Base-by-base conservation (phyloP, 192 early-diverging fungal species). In the Coemansia sp. region DNA sequence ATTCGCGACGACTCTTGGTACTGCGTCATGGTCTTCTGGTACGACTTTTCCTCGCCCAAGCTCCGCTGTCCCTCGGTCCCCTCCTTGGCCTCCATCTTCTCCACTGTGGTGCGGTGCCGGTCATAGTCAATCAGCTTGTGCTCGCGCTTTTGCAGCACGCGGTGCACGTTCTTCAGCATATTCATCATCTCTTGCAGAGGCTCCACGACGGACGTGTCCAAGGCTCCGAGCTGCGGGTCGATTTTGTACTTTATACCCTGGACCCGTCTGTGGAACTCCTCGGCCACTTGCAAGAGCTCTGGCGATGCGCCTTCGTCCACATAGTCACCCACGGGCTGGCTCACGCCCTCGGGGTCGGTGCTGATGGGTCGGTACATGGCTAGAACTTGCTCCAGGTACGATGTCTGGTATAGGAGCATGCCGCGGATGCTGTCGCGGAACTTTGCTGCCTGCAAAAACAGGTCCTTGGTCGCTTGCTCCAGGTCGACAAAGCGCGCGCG, bases 121-220 rank as follows among this genome's bases (percentile, higher is more conserved):
- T 98, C 97, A 69, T 91, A 97, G 72, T 98, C 97, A 8, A 95
- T 62, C 35, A 92, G 73, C 78, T 98, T 98, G 76, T 94, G 94
- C 32, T 87, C 84, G 21, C 95, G 85, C 81, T 98, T 98, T 6
- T 83, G 84, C 29, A 98, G 92, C 11, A 90, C 83, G 66, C 87
- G 90, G 69, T 87, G 85, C 36, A 98, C 89, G 38, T 85, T 76
- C 58, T 89, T 87, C 72, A 93, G 79, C 58, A 97, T 74, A 5
- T 71, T 70, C 44, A 91, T 75, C 56, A 91, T 81, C 58, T 96
- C 93, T n/a, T 70, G 62, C n/a, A 88, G 57, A 1, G 96, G 96
- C 7, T 79, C 76, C 3, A 98, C 85, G 3, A 98, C 85, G 11
- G 75, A 81, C 11, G 84, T 63, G 72, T 98, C 96, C 40, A 98